Evolutionary conservation across 1,284 basidiomycete genomes (phyloP), one percentile per base, ranked within the genome.

Genomic region (Coniferiporia sulphurascens): DNA sequence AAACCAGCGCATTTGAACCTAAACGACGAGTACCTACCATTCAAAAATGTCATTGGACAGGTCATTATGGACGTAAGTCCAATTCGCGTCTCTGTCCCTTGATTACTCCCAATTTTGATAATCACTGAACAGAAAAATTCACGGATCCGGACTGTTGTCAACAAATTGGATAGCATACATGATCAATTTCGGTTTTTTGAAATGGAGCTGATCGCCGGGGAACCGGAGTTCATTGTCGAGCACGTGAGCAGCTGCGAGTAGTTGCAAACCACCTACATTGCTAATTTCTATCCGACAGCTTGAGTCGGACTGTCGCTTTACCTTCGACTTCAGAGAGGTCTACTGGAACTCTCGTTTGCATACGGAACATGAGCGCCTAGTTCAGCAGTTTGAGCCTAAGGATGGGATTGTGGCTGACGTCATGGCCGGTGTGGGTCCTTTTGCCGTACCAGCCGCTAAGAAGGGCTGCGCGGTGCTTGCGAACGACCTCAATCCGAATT

Each of bases 281-380:
- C 43, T 46, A 54, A 45, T 19, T 46, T 52, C 51, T 27, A 19
- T 52, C 10, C 21, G 52, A 27, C 68, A 95, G 91, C 81, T 80
- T 64, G 94, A 97, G 76, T 84, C 86, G 6, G 83, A 86, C 64
- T 98, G 95, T 72, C 76, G 75, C 13, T 99, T 98, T 72, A 87
- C 83, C 0, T 98, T 99, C 67, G 95, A 99, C 71, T 99, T 99
- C 69, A 87, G 91, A 8, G 81, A 86, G 66, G 97, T 99, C 2
- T 99, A 99, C 74, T 99, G 95, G 95, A 99, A 99, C 76, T 96
- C 95, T 17, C 85, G 97, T 17, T 74, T 99, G 38, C 91, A 94
- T 64, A 86, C 86, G 0, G 97, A 99, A 69, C 97, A 99, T 68
- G 85, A 86, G 41, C 85, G 95, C 3, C 78, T 99, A 13, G 87